Base-by-base conservation (phyloP, 371 early-diverging fungal genomes). In the Actinomucor elegans region DNA sequence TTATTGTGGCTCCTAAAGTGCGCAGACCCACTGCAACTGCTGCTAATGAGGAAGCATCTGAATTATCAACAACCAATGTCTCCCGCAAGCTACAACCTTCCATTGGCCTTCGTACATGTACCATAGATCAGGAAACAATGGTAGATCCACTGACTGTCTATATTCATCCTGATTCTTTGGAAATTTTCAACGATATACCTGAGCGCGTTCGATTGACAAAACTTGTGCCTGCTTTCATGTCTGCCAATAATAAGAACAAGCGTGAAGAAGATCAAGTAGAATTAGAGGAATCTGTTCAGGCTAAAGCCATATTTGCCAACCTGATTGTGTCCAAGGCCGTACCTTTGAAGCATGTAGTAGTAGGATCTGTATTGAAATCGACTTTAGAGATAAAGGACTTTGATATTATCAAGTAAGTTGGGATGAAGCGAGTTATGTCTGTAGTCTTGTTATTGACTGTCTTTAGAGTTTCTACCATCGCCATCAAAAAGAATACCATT, bases 1-100 rank as follows among this genome's bases (percentile, higher is more conserved):
- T 92, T 36, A 86, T 90, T 62, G 87, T 92, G 10, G 88, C 89
- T 4, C 91, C 93, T n/a, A 89, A 89, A 71, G 75, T 80, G 23
- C 74, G 80, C 28, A 67, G 63, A 35, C 38, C 27, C 11, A 14
- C 24, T 15, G 17, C 35, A n/a, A 14, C 23, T 12, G 36, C 21
- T 29, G 49, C 24, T 29, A n/a, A n/a, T n/a, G 42, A 24, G 7
- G 57, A 56, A 10, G 29, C 27, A 21, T 34, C 38, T 32, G 40
- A 44, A 17, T 33, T 46, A 3, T 42, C 21, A 27, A 7, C 47
- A 31, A 17, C 24, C 12, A 10, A 14, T 9, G 26, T 26, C 15
- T 27, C 43, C 33, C 47, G 36, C 3, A 62, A 62, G 15, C 40
- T 40, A 11, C 38, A 51, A 15, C 52, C 51, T 18, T 50, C 51